phyloP scores from a whole-genome alignment of 2,329 filamentous ascomycete genomes.

The Diaporthe helianthi region DNA sequence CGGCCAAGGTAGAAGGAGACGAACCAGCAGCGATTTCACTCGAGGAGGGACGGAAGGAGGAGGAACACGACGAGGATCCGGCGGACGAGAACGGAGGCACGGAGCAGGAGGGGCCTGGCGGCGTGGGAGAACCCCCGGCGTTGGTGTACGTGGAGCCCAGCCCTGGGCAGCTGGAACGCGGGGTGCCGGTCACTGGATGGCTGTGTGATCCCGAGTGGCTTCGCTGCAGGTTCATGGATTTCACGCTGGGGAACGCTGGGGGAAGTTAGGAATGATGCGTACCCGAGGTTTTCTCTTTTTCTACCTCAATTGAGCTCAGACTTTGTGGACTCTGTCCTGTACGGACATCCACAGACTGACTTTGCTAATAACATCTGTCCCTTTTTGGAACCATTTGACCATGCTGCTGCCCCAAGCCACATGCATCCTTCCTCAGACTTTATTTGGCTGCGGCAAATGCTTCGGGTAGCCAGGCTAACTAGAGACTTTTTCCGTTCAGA shows the following conservation, averaged over 20 bases:
- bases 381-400: no score
- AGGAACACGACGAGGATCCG: no score
- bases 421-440: neutral
- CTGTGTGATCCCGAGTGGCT: slow-evolving; percentile 1
- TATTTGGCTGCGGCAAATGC: rapidly evolving
- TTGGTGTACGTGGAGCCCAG: neutral
- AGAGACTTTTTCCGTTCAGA: neutral
- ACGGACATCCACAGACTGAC: neutral
- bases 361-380: neutral
- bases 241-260: neutral
- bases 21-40: no score
- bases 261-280: neutral
- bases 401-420: neutral
- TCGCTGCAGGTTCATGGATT: neutral
- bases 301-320: neutral
- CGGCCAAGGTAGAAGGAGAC: neutral
- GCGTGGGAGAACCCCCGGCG: neutral
- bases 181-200: neutral
- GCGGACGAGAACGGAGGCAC: neutral
- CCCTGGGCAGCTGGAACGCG: neutral
- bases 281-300: neutral
- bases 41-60: no score
- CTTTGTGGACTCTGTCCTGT: neutral
- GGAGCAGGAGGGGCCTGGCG: neutral
- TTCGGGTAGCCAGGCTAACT: no score